A percentile compares a stretch with the other conserved stretches of the same genome.
These are phyloP conservation scores for Lactifluus hygrophoroides DNA, from an alignment of 768 basidiomycete genomes.

Conservation along the genomic window DNA sequence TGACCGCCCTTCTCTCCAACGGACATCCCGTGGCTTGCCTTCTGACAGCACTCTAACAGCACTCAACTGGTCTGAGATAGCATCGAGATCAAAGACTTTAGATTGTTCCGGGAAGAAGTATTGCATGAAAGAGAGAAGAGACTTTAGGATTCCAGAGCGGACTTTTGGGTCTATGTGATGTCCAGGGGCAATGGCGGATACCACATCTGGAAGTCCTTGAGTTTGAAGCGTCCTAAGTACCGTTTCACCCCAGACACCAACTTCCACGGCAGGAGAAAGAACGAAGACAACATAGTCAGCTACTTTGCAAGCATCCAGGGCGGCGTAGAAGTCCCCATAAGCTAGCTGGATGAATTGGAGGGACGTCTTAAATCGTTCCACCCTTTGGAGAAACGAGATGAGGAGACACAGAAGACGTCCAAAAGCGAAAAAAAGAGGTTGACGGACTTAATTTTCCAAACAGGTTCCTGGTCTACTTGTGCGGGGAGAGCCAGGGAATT, in stretches of 20 bases:
- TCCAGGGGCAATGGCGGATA: conserved; percentile 61
- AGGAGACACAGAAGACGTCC: not conserved
- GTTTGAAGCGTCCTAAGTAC: conserved; percentile 82
- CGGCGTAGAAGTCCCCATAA: conserved; percentile 61
- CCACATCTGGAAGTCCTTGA: conserved; percentile 80
- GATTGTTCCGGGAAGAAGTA: conserved; percentile 87
- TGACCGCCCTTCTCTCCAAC: conserved; percentile 75
- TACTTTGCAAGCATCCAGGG: conserved; percentile 77
- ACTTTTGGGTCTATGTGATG: conserved; percentile 49
- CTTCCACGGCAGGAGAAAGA: conserved; percentile 75
- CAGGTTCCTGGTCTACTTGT: conserved; percentile 43
- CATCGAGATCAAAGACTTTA: conserved; percentile 65
- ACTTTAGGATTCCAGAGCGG: conserved; percentile 66
- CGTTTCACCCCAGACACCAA: conserved; percentile 78
- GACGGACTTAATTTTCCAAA: conserved; percentile 63
- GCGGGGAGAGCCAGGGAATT: conserved; percentile 47
- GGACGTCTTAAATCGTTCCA: conserved; percentile 84
- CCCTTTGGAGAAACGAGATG: conserved; percentile 36
- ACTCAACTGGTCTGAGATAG: conserved; percentile 56
- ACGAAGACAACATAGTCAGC: conserved; percentile 88
- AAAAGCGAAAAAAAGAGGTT: not conserved
- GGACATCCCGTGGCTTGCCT: conserved; percentile 68
- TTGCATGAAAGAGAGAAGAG: conserved; percentile 85
- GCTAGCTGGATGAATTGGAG: conserved; percentile 79
- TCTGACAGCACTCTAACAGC: conserved; percentile 75